Base-by-base conservation (phyloP, 2,329 filamentous ascomycete genomes). In the Alternaria ventricosa region DNA sequence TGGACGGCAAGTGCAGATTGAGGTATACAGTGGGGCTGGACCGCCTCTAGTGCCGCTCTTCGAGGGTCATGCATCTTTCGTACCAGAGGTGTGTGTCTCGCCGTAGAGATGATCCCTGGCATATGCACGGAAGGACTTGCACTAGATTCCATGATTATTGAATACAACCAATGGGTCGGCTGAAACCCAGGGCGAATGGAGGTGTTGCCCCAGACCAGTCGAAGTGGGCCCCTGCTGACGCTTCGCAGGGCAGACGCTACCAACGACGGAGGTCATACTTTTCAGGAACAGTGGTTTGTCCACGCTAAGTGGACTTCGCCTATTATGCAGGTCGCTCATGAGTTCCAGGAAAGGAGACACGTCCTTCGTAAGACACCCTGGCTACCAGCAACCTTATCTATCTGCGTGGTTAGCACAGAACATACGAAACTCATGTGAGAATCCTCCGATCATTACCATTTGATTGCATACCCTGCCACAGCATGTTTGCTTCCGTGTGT, bases 111-210 rank as follows among this genome's bases (percentile, higher is more conserved):
- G 41, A 62, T 55, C 63, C 56, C 27, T 54, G 56, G 41, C 13
- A 23, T 28, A 56, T 56, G 47, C 47, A 53, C 55, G 23, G 33
- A 30, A 64, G 8, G 28, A 22, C 54, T 23, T 56, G 57, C 53
- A 57, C 61, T 63, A 66, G 50, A 56, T 56, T 57, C 44, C n/a
- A 55, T 45, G 25, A 43, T 44, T 18, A n/a, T 25, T 27, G 57
- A 36, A 41, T 45, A 28, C 47, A 11, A 20, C 60, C 61, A 64
- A 64, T 64, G 43, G 33, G 53, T 25, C 13, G 44, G 41, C 25
- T 55, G 61, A 58, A 47, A 64, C 57, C 22, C 45, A 53, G 27
- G 47, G n/a, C 27, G 43, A 33, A 41, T 33, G 50, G 50, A 51
- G 33, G 45, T 45, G 46, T 44, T 57, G 57, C 54, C 53, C 49